phyloP scores from a whole-genome alignment of 2,329 filamentous ascomycete genomes.

The Dothideomycetes sp. region DNA sequence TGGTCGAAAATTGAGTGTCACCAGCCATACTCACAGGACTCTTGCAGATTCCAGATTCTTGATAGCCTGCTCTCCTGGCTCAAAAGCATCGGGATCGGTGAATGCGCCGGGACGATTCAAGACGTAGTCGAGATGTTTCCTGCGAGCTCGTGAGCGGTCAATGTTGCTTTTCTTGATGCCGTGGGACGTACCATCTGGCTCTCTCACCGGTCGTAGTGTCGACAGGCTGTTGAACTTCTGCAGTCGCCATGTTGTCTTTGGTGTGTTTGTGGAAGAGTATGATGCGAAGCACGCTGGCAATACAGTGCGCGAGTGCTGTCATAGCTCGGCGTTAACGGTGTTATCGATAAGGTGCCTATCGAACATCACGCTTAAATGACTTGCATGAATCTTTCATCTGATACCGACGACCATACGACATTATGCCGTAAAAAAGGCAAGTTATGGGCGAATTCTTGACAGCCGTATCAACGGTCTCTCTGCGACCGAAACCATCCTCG shows the following conservation, averaged over 20 bases:
- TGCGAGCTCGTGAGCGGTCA: slow-evolving; percentile 16
- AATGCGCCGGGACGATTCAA: slow-evolving; percentile 71
- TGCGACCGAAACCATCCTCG: slow-evolving; percentile 13
- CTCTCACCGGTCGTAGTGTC: not conserved
- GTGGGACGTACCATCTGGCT: slow-evolving; percentile 13
- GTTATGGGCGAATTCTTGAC: slow-evolving; percentile 43
- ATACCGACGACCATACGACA: slow-evolving; percentile 15
- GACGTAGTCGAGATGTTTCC: slow-evolving; percentile 77
- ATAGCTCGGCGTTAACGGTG: slow-evolving; percentile 5
- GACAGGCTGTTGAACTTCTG: not conserved
- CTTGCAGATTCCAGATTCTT: slow-evolving; percentile 59
- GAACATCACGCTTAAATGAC: not conserved
- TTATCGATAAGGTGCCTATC: slow-evolving; percentile 1
- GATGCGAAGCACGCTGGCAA: not conserved
- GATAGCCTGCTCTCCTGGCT: slow-evolving; percentile 42
- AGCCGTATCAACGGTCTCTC: slow-evolving; percentile 35
- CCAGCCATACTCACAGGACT: slow-evolving; percentile 19
- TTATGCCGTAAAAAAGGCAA: slow-evolving; percentile 13
- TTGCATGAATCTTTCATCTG: slow-evolving; percentile 2
- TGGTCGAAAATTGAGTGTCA: slow-evolving; percentile 16
- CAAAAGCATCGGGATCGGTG: slow-evolving; percentile 49
- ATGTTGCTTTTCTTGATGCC: too few relatives aligned
- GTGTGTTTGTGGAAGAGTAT: not conserved
- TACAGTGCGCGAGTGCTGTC: not conserved
- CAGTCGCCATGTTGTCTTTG: slow-evolving; percentile 6